phyloP scores from a whole-genome alignment of 2,329 filamentous ascomycete species.

The Colletotrichum chrysophilum region DNA sequence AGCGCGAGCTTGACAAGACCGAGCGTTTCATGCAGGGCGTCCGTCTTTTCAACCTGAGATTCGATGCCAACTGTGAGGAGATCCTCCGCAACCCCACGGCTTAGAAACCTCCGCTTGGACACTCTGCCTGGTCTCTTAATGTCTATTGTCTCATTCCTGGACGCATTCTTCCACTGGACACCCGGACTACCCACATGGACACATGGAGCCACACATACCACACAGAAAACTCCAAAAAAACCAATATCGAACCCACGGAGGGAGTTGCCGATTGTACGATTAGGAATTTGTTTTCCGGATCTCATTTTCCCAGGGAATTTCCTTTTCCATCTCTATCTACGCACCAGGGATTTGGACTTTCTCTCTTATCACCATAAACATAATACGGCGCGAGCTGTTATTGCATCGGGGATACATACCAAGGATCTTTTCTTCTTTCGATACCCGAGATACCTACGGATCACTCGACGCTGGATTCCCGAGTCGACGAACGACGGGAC shows the following conservation, averaged over 20 bases:
- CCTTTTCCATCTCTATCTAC: slow-evolving; percentile 9
- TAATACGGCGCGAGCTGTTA: slow-evolving; percentile 23
- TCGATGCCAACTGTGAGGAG: slow-evolving; percentile 94
- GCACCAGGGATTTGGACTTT: slow-evolving; percentile 12
- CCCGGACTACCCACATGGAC: neutral
- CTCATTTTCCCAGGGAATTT: slow-evolving; percentile 15
- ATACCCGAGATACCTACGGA: slow-evolving; percentile 23
- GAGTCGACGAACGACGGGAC: neutral
- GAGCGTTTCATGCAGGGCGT: slow-evolving; percentile 92
- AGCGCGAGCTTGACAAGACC: slow-evolving; percentile 86
- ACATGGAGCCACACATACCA: neutral
- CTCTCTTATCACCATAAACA: slow-evolving; percentile 21
- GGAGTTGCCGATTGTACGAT: slow-evolving; percentile 21
- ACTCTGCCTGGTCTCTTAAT: slow-evolving; percentile 22
- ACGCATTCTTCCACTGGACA: neutral
- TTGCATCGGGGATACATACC: slow-evolving; percentile 19
- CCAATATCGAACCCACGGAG: slow-evolving; percentile 15
- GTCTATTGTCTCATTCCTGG: neutral
- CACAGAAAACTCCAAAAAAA: neutral
- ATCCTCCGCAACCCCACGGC: slow-evolving; percentile 71
- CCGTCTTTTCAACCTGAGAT: slow-evolving; percentile 88
- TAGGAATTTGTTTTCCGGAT: slow-evolving; percentile 20
- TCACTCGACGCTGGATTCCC: neutral
- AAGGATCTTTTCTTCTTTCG: slow-evolving; percentile 22
- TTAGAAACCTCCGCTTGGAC: neutral